Base-by-base conservation (phyloP, 257 asterid genomes). In the Gentiana straminea region DNA sequence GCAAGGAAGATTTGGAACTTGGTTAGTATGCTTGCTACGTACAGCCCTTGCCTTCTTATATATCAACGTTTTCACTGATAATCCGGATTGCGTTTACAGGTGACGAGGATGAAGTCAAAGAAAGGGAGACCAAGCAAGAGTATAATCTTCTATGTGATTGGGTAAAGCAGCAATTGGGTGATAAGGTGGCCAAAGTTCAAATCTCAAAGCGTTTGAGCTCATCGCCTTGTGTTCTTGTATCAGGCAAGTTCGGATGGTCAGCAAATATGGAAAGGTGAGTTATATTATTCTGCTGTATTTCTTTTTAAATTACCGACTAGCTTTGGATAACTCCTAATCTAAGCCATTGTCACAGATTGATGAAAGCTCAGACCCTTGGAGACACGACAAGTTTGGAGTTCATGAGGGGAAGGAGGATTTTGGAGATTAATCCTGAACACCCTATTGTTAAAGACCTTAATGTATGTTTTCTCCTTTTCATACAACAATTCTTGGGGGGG, bases 191-290 rank as follows among this genome's bases (percentile, higher is more conserved):
- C 45, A 92, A 92, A 77, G 99, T 92, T 68, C 94, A 89, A 68
- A 69, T 92, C 55, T 92, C 99, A 0, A 89, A 92, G 55, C 92
- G 99, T 34, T 66, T 92, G 59, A 83, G 95, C 77, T 80, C 97
- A n/a, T 92, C 99, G 4, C 99, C 99, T 0, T 89, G 99, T 62
- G 99, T 92, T 57, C 99, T 92, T 35, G 99, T 92, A 51, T 92
- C 99, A n/a, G 96, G 97, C 60, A 92, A 92, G 79, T 92, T 92
- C 32, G 97, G 99, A 7, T 92, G 99, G 99, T 92, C 99, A 2
- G 99, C 99, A 45, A 92, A 92, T 76, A 92, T 92, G 99, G 99
- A 92, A 81, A 92, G 99, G 99, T 85, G 24, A 4, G 73, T 24
- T 46, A 5, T 52, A 1, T 41, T 4, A 13, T 38, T 41, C 46